phyloP scores from a whole-genome alignment of 768 basidiomycete species.

The Lactarius akahatsu region DNA sequence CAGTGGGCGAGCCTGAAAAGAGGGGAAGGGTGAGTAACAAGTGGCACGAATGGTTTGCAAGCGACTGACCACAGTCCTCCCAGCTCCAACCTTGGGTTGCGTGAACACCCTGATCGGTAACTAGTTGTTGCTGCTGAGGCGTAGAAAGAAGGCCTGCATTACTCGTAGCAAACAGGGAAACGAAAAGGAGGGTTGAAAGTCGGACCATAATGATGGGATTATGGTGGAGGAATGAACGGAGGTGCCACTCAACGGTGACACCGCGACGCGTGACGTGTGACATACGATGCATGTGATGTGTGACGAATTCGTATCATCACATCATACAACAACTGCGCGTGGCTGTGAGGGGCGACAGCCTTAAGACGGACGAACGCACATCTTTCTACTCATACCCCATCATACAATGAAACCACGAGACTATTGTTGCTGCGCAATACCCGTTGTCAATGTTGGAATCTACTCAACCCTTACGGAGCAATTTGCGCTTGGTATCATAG shows the following conservation, averaged over 20 bases:
- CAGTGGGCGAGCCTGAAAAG: constrained; percentile 43
- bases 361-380: constrained; percentile 25
- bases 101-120: constrained; percentile 35
- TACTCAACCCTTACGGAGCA: constrained; percentile 80
- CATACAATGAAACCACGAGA: constrained; percentile 69
- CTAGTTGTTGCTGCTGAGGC: constrained; percentile 33
- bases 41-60: constrained; percentile 1
- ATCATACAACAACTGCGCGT: neutral
- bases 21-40: constrained; percentile 18
- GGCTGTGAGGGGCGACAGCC: neutral
- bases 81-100: constrained; percentile 61
- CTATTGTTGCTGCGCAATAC: constrained; percentile 93
- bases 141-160: constrained; percentile 32
- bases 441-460: constrained; percentile 86
- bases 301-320: neutral
- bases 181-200: constrained; percentile 34
- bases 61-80: constrained; percentile 66
- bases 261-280: neutral
- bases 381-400: constrained; percentile 18
- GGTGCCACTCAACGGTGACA: neutral
- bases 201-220: constrained; percentile 32
- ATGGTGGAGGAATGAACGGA: constrained; percentile 4
- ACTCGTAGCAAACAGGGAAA: constrained; percentile 33
- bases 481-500: constrained; percentile 59
- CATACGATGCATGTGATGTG: neutral